Conservation (phyloP, 371 early-diverging fungal species). For the Mortierella sp. region DNA sequence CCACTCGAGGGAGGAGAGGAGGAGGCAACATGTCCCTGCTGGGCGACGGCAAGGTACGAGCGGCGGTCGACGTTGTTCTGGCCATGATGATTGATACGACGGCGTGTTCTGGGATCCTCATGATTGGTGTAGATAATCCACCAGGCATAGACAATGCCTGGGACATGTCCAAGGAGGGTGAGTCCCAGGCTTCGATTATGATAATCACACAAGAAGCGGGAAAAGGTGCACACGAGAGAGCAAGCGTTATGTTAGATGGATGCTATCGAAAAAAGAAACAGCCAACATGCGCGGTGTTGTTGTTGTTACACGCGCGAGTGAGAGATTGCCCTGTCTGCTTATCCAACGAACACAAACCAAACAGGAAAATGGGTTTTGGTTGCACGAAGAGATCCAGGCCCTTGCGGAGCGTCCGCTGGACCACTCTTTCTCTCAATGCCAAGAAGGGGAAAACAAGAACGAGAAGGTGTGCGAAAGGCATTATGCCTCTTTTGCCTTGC, state of each 20-base stretch:
- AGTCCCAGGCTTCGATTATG: constrained; percentile 18
- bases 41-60: constrained; percentile 21
- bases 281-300: background rate
- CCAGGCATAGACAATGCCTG: constrained; percentile 44
- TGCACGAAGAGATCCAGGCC: background rate
- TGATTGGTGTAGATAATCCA: constrained; percentile 40
- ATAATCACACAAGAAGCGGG: background rate
- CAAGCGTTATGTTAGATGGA: background rate
- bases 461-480: background rate
- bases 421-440: background rate
- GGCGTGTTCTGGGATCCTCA: constrained; percentile 19
- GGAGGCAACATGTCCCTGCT: constrained; percentile 1
- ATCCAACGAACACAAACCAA: background rate
- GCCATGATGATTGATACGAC: background rate
- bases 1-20: background rate
- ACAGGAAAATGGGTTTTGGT: background rate
- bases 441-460: background rate
- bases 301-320: background rate
- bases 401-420: background rate
- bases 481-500: background rate
- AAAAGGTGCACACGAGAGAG: background rate
- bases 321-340: background rate
- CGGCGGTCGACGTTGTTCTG: constrained; percentile 17
- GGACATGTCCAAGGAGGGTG: constrained; percentile 35
- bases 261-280: background rate